Evolutionary conservation across 2,329 filamentous ascomycete genomes (phyloP), one percentile per base, ranked within the genome.

Genomic region (Pseudogymnoascus pannorum): DNA sequence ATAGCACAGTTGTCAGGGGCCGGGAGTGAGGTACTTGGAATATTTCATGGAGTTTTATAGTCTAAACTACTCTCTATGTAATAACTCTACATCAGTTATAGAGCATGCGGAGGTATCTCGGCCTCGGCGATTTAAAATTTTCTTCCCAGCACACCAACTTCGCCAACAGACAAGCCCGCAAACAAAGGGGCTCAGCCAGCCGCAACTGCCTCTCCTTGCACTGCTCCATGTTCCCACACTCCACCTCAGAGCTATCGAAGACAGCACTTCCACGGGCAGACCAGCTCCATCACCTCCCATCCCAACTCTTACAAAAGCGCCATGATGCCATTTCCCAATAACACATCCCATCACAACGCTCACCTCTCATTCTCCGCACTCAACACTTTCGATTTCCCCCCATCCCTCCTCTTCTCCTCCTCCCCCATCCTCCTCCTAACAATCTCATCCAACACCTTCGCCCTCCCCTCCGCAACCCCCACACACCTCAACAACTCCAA

Each of bases 301-400:
- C 16, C 9, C 9, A 2, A 8, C 2, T 12, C 9, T 40, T 22
- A 22, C 18, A 42, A 42, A 42, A 42, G 38, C 38, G 38, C 38
- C 16, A 20, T 42, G 18, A 42, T 22, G 9, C 16, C 38, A 42
- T 42, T 42, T 16, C 36, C 36, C 16, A 16, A 38, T 5, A 18
- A 12, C 38, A n/a, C 18, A 42, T 16, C 36, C 18, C 54, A 65
- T 14, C 16, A 57, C 6, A 2, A 6, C 20, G 0, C 20, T 59
- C 36, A 87, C 76, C 91, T 86, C 68, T 88, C 91, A 75, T 97
- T 97, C 70, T 96, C 91, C 22, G 87, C 85, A 61, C 89, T 91
- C 66, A 90, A 83, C 66, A 86, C 70, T 77, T 96, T 90, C 36
- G 87, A 87, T 76, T 91, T 81, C 42, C 89, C 90, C 70, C 87